A percentile compares a stretch with the other conserved stretches of the same genome.
These are phyloP conservation scores for Ploettnerulaceae sp. DNA, from an alignment of 2,329 filamentous ascomycete species.

Conservation along the genomic window DNA sequence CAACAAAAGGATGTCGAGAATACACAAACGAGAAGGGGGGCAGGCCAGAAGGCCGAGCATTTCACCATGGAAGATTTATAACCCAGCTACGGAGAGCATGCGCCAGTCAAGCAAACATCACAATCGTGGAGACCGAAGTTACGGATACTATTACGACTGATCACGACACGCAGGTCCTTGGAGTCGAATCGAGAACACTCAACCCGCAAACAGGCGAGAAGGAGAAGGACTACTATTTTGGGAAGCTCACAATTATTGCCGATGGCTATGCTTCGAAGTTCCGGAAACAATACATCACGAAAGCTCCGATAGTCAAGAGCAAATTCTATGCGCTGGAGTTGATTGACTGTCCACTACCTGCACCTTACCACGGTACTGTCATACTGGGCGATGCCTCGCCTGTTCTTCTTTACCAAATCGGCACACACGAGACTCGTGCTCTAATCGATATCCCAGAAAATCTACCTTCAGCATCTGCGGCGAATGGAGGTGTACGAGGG, in stretches of 20 bases:
- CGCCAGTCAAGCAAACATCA: slow-evolving; percentile 72
- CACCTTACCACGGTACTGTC: slow-evolving; percentile 76
- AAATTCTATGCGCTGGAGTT: slow-evolving; percentile 95
- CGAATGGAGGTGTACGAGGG: slow-evolving; percentile 75
- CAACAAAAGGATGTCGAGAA: slow-evolving; percentile 16
- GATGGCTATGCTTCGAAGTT: slow-evolving; percentile 94
- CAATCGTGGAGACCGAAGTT: slow-evolving; percentile 84
- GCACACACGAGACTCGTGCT: slow-evolving; percentile 85
- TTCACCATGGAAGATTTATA: slow-evolving; percentile 95
- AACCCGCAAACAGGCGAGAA: slow-evolving; percentile 52
- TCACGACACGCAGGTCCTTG: slow-evolving; percentile 67
- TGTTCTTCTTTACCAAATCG: slow-evolving; percentile 93
- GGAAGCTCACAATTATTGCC: slow-evolving; percentile 77
- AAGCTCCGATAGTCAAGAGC: slow-evolving; percentile 65
- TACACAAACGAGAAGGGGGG: slow-evolving; percentile 34
- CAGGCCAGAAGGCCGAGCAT: slow-evolving; percentile 67
- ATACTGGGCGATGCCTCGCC: slow-evolving; percentile 74
- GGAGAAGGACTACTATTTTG: slow-evolving; percentile 76
- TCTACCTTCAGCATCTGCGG: slow-evolving; percentile 65
- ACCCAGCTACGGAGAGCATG: slow-evolving; percentile 73
- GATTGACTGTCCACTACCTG: slow-evolving; percentile 76
- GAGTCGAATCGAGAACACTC: slow-evolving; percentile 69
- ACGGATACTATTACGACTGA: slow-evolving; percentile 68
- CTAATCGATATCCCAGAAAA: slow-evolving; percentile 83
- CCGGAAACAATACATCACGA: slow-evolving; percentile 69